phyloP scores from a whole-genome alignment of 1,284 basidiomycete species.

The Phlebopus sp. region DNA sequence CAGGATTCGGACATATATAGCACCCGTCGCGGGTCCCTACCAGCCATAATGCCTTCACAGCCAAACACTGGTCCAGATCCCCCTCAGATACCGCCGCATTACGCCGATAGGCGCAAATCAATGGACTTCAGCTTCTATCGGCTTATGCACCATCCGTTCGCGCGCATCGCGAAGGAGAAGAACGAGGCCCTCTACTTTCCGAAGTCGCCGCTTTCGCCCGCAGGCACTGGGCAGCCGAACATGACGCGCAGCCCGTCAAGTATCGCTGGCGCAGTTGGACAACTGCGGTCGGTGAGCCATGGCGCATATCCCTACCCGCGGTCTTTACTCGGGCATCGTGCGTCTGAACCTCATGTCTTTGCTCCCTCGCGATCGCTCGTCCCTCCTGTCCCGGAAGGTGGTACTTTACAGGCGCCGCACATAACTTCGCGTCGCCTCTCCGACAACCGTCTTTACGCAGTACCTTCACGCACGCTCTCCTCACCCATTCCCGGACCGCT shows the following conservation, averaged over 20 bases:
- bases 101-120: slow-evolving; percentile 50
- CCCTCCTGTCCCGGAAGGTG: slow-evolving; percentile 23
- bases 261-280: slow-evolving; percentile 17
- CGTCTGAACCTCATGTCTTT: slow-evolving; percentile 40
- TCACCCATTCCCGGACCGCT: slow-evolving; percentile 66
- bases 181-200: slow-evolving; percentile 47
- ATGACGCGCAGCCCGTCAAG: slow-evolving; percentile 18
- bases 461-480: slow-evolving; percentile 46
- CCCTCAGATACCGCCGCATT: slow-evolving; percentile 15
- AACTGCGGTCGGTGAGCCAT: slow-evolving; percentile 21
- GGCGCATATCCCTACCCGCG: slow-evolving; percentile 23
- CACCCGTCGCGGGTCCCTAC: slow-evolving; percentile 49
- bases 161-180: slow-evolving; percentile 53
- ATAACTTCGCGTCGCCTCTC: slow-evolving; percentile 31
- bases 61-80: slow-evolving; percentile 32
- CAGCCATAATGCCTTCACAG: slow-evolving; percentile 38
- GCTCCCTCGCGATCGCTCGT: slow-evolving; percentile 33
- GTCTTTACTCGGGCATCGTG: slow-evolving; percentile 40
- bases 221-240: slow-evolving; percentile 28
- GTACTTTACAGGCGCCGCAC: slow-evolving; percentile 13
- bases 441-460: slow-evolving; percentile 47
- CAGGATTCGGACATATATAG: slow-evolving; percentile 25
- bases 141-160: slow-evolving; percentile 62
- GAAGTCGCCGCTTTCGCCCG: slow-evolving; percentile 33
- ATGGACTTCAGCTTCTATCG: slow-evolving; percentile 60